phyloP scores from a whole-genome alignment of 495 filamentous ascomycete species.

The Penicillium herquei region DNA sequence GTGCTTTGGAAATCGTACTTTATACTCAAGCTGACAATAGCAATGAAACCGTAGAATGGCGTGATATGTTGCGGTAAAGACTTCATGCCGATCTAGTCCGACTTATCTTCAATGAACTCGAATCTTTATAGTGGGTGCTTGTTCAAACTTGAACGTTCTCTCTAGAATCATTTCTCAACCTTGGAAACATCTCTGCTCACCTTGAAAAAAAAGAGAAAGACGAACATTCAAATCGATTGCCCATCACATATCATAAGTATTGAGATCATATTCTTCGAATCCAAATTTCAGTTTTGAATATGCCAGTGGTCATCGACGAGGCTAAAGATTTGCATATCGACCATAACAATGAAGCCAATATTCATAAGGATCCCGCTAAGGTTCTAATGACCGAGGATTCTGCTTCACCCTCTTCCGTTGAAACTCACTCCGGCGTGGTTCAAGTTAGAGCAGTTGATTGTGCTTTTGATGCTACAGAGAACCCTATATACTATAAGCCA shows the following conservation, averaged over 20 bases:
- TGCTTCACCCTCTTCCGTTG: slow-evolving; percentile 22
- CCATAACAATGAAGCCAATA: neutral
- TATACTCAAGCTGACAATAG: neutral
- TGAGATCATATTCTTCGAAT: too few relatives aligned
- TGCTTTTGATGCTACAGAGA: slow-evolving; percentile 42
- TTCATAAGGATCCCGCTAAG: slow-evolving; percentile 10
- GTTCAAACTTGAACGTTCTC: too few relatives aligned
- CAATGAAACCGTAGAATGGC: slow-evolving; percentile 11
- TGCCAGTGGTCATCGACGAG: slow-evolving; percentile 26
- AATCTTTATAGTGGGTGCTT: neutral
- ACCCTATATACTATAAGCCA: slow-evolving; percentile 54
- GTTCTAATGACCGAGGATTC: slow-evolving; percentile 19
- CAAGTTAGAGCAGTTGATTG: slow-evolving; percentile 21
- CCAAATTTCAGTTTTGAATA: too few relatives aligned
- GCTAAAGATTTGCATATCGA: slow-evolving; percentile 3
- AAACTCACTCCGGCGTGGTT: slow-evolving; percentile 10
- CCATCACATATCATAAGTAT: too few relatives aligned
- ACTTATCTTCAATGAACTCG: slow-evolving; percentile 4
- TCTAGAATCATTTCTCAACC: neutral
- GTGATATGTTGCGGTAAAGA: slow-evolving; percentile 15
- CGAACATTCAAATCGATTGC: too few relatives aligned
- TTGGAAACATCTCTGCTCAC: too few relatives aligned
- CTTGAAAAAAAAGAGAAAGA: too few relatives aligned
- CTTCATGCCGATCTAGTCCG: neutral
- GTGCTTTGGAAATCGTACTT: too few relatives aligned